A percentile compares a stretch with the other conserved stretches of the same genome.
Conservation (phyloP, 768 basidiomycete genomes). For the Pisolithus tinctorius region DNA sequence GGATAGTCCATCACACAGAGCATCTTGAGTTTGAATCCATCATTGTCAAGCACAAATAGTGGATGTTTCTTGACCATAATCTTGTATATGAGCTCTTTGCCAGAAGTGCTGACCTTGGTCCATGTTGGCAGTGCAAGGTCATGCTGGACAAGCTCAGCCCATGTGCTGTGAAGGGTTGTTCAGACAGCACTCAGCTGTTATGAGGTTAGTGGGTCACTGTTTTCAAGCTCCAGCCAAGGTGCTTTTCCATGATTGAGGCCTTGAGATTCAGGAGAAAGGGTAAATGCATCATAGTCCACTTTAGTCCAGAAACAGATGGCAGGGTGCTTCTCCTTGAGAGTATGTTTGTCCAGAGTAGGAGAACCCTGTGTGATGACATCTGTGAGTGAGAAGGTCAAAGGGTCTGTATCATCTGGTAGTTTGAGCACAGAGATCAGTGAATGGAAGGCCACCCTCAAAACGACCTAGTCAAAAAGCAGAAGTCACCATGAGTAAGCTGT, state of each 20-base stretch:
- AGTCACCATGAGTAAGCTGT: neutral
- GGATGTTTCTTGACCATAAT: neutral
- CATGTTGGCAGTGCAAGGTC: neutral
- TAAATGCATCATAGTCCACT: neutral
- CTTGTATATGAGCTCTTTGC: neutral
- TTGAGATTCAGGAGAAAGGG: neutral
- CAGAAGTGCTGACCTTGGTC: no score
- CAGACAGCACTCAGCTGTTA: no score
- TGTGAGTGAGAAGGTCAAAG: neutral
- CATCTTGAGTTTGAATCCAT: no score
- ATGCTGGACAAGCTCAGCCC: neutral
- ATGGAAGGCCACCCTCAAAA: neutral
- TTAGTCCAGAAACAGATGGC: neutral
- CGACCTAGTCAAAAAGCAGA: neutral
- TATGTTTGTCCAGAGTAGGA: neutral
- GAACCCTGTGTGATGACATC: no score
- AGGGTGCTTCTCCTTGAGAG: neutral
- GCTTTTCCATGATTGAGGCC: neutral
- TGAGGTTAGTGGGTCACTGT: neutral
- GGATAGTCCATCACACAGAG: neutral
- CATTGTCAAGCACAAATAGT: neutral
- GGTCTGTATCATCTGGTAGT: neutral
- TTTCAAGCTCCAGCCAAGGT: neutral
- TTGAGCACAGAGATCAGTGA: neutral
- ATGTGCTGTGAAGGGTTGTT: neutral